Conservation (phyloP, 1,139 yeast species). For the Suhomyces wounanorum region DNA sequence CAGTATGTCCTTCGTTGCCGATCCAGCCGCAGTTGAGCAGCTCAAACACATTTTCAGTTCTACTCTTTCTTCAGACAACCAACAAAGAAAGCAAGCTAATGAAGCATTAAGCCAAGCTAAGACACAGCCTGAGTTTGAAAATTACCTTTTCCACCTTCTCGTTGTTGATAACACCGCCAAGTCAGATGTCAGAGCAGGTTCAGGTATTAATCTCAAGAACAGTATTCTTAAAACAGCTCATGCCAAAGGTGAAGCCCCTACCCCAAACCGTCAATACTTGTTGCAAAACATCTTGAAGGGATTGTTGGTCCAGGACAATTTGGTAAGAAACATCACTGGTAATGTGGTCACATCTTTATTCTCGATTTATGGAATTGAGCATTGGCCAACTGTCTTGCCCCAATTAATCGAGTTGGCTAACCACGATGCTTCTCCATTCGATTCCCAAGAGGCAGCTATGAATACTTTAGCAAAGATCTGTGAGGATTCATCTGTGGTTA, state of each 20-base stretch:
- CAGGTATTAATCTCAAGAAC: slow-evolving; percentile 85
- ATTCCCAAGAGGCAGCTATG: slow-evolving; percentile 66
- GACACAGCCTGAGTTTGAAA: slow-evolving; percentile 71
- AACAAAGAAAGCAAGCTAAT: slow-evolving; percentile 60
- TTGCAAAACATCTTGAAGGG: slow-evolving; percentile 70
- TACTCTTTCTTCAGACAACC: slow-evolving; percentile 60
- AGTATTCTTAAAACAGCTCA: slow-evolving; percentile 46
- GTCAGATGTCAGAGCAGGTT: slow-evolving; percentile 76
- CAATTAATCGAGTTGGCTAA: slow-evolving; percentile 61
- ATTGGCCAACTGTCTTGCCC: slow-evolving; percentile 77
- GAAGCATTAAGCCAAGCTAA: slow-evolving; percentile 71
- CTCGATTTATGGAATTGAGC: slow-evolving; percentile 64
- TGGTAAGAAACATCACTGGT: slow-evolving; percentile 86
- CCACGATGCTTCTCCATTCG: slow-evolving; percentile 28
- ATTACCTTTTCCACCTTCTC: slow-evolving; percentile 72
- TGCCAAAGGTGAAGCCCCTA: slow-evolving; percentile 18
- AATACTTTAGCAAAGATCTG: slow-evolving; percentile 66
- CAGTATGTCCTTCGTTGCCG: slow-evolving; percentile 56
- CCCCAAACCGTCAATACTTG: slow-evolving; percentile 50
- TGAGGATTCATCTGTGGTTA: slow-evolving; percentile 21
- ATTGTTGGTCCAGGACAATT: slow-evolving; percentile 54
- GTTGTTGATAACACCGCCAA: slow-evolving; percentile 50
- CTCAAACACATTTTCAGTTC: slow-evolving; percentile 64
- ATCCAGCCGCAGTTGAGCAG: slow-evolving; percentile 60
- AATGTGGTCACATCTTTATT: slow-evolving; percentile 85